Evolutionary conservation across 768 basidiomycete species (phyloP).

Genomic region (Leccinellum luteum): DNA sequence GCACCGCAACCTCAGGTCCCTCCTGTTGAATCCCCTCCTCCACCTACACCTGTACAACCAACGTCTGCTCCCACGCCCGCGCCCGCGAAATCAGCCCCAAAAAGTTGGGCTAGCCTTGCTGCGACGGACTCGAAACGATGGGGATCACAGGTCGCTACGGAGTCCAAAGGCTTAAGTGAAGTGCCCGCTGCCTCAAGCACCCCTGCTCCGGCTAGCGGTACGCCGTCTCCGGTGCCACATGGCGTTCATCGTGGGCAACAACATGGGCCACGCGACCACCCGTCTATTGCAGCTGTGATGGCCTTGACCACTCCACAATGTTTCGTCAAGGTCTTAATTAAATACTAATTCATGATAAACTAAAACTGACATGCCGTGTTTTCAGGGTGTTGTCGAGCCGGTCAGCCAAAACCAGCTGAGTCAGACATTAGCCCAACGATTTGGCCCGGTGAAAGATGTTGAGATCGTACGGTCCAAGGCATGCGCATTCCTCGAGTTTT

Average conservation of each 20-base stretch:
- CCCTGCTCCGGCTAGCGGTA: constrained; percentile 42
- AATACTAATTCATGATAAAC: background rate
- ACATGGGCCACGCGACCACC: constrained; percentile 40
- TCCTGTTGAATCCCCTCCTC: constrained; percentile 28
- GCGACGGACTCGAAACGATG: constrained; percentile 81
- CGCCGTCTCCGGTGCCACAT: constrained; percentile 33
- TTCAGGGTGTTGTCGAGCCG: constrained; percentile 69
- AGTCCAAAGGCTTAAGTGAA: constrained; percentile 75
- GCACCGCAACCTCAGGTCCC: constrained; percentile 10
- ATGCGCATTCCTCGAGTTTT: constrained; percentile 94
- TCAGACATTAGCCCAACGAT: constrained; percentile 52
- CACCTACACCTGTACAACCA: constrained; percentile 28
- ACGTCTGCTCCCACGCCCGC: constrained; percentile 29
- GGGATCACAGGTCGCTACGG: constrained; percentile 78
- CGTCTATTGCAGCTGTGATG: constrained; percentile 54
- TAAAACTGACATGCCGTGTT: constrained; percentile 1
- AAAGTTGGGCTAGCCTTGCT: constrained; percentile 91
- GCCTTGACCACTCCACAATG: constrained; percentile 71
- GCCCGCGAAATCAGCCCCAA: constrained; percentile 51
- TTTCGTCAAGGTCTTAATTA: constrained; percentile 79
- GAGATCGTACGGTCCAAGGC: constrained; percentile 87
- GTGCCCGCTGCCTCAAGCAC: constrained; percentile 41
- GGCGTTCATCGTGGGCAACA: constrained; percentile 34
- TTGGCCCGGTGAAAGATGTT: constrained; percentile 81
- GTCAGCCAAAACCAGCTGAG: constrained; percentile 52